phyloP scores from a whole-genome alignment of 768 basidiomycete species.

The Lentinus brumalis region DNA sequence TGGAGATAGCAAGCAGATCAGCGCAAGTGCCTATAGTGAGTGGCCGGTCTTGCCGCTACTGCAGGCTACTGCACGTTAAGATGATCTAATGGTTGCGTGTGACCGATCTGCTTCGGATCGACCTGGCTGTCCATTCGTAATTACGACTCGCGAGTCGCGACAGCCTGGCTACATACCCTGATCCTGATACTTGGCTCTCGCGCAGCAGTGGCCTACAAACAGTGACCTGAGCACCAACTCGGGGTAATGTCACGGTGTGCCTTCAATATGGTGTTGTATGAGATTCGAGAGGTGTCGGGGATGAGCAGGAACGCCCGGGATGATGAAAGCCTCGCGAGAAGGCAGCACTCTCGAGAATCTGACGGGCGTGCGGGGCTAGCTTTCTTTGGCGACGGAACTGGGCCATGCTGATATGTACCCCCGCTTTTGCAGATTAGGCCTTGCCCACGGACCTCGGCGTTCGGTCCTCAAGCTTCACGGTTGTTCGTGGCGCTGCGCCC shows the following conservation, averaged over 20 bases:
- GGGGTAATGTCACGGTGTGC: no score
- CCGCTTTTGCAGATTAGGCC: constrained; percentile 3
- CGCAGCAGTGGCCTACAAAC: no score
- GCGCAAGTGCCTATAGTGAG: not conserved
- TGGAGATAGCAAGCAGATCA: constrained; percentile 2
- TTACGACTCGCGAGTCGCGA: not conserved
- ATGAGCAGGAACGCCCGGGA: no score
- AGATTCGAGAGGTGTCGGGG: no score
- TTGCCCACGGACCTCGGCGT: not conserved
- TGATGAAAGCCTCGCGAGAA: no score
- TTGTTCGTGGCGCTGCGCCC: no score
- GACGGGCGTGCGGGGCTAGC: not conserved
- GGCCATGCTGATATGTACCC: not conserved
- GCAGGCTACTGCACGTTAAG: not conserved
- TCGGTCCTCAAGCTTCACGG: no score
- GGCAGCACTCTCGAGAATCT: no score
- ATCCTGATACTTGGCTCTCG: not conserved
- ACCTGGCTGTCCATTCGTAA: not conserved
- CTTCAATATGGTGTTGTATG: no score
- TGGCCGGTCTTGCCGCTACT: no score
- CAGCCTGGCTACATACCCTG: not conserved
- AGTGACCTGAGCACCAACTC: no score
- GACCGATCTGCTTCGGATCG: not conserved
- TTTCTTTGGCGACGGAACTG: constrained; percentile 9
- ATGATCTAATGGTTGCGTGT: constrained; percentile 16